These are phyloP conservation scores for Aspergillus ibericus DNA, from an alignment of 2,329 filamentous ascomycete genomes.

Conservation along the genomic window DNA sequence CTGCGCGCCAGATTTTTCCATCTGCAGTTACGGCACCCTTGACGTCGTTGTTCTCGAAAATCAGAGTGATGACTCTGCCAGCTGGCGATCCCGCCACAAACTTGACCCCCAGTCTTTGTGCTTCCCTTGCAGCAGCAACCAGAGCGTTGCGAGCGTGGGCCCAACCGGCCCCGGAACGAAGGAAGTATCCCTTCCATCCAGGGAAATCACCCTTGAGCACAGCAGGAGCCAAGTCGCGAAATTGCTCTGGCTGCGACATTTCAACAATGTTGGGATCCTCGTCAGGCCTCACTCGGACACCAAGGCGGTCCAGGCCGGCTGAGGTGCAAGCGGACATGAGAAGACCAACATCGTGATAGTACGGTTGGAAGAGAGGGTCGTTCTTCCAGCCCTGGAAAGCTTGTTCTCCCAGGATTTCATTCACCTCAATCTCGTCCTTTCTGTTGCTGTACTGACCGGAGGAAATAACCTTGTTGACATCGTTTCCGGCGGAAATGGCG, in stretches of 20 bases:
- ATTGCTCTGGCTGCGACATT: slow-evolving; percentile 46
- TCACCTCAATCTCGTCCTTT: slow-evolving; percentile 26
- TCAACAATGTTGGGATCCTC: slow-evolving; percentile 31
- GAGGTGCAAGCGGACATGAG: slow-evolving; percentile 46
- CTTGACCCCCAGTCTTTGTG: slow-evolving; percentile 45
- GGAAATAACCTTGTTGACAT: slow-evolving; percentile 51
- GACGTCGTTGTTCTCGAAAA: slow-evolving; percentile 39
- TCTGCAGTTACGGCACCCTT: slow-evolving; percentile 43
- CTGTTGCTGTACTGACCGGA: slow-evolving; percentile 33
- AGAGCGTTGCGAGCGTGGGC: slow-evolving; percentile 52
- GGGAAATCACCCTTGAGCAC: slow-evolving; percentile 48
- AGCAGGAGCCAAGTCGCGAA: slow-evolving; percentile 51
- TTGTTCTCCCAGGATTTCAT: slow-evolving; percentile 31
- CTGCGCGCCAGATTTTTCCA: slow-evolving; percentile 37
- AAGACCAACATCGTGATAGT: slow-evolving; percentile 48
- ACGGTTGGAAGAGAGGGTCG: slow-evolving; percentile 47
- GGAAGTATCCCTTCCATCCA: slow-evolving; percentile 46
- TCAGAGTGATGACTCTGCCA: slow-evolving; percentile 39
- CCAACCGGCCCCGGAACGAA: slow-evolving; percentile 51
- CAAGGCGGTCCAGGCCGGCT: slow-evolving; percentile 37
- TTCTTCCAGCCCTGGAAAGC: slow-evolving; percentile 45
- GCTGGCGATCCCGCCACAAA: slow-evolving; percentile 46
- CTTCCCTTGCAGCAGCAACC: slow-evolving; percentile 46
- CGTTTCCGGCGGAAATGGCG: slow-evolving; percentile 48
- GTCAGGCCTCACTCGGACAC: slow-evolving; percentile 32